Evolutionary conservation across 1,139 yeast species (phyloP).

Genomic region (Torulaspora pretoriensis): DNA sequence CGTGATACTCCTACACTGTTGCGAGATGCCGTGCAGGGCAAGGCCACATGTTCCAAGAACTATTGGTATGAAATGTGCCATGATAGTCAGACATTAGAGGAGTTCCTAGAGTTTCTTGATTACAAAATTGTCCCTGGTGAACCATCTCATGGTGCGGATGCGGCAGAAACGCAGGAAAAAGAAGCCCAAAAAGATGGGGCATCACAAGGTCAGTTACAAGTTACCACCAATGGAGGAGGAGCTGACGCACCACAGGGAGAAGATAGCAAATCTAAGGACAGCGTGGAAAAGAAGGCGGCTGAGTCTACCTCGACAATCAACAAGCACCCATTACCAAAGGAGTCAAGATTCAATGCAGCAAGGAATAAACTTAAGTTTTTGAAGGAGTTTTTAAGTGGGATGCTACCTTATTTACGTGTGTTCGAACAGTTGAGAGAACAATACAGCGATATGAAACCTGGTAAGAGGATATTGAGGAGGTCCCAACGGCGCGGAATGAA

Average conservation of each 20-base stretch:
- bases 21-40: slow-evolving; percentile 25
- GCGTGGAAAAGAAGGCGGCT: slow-evolving; percentile 7
- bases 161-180: slow-evolving; percentile 3
- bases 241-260: slow-evolving; percentile 4
- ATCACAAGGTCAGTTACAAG: background rate
- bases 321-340: slow-evolving; percentile 33
- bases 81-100: slow-evolving; percentile 26
- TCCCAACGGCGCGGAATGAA: slow-evolving; percentile 28
- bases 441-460: slow-evolving; percentile 32
- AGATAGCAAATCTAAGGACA: slow-evolving; percentile 1
- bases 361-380: slow-evolving; percentile 27
- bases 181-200: slow-evolving; percentile 12
- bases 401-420: slow-evolving; percentile 24
- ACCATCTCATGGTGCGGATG: slow-evolving; percentile 3
- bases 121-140: slow-evolving; percentile 22
- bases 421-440: slow-evolving; percentile 29
- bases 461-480: slow-evolving; percentile 33
- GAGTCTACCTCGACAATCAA: slow-evolving; percentile 19
- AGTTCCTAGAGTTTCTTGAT: slow-evolving; percentile 30
- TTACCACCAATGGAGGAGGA: background rate
- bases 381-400: slow-evolving; percentile 25
- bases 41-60: slow-evolving; percentile 16
- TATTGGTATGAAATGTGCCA: slow-evolving; percentile 37
- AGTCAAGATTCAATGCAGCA: slow-evolving; percentile 30
- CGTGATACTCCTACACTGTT: slow-evolving; percentile 33